Base-by-base conservation (phyloP, 2,329 filamentous ascomycete species). In the Podosphaera leucotricha region DNA sequence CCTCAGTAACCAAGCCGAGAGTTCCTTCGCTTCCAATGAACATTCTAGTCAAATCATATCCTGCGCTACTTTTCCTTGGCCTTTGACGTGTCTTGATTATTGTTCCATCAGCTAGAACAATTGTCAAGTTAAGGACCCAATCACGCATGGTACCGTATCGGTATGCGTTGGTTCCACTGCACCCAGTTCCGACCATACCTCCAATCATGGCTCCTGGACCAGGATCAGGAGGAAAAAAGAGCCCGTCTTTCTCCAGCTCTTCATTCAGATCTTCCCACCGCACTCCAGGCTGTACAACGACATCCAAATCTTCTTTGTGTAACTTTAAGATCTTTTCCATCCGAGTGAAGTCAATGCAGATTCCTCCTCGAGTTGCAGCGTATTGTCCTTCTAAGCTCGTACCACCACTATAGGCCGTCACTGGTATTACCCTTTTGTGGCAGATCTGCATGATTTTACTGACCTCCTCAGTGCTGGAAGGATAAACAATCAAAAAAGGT, bases 121-220 rank as follows among this genome's bases (percentile, higher is more conserved):
- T 82, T 0, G 85, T 93, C 51, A 93, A 62, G 44, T 73, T 80
- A 19, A 92, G 64, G 11, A 93, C 86, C 85, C 85, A 93, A 58
- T 93, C 85, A 49, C 82, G 77, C 84, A 93, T 93, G 2, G 85
- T 93, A 49, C 85, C 86, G 59, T 92, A 93, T 46, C 85, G 71
- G 64, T 92, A 92, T 15, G 85, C 78, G 59, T 93, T 93, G 13
- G 85, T 93, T 47, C 85, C 85, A 55, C 68, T 72, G 63, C 69
- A 73, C 30, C 71, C 71, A 2, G 80, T 85, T 19, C 78, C 80
- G 28, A 85, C 73, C 80, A 85, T 85, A 45, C 85, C 85, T 46
- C 85, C 85, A 53, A 94, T 93, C 77, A 83, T 83, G 48, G 85
- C 85, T 16, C 85, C 84, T 43, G 86, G 85, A 44, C 85, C 86